Evolutionary conservation across 129 eudicot genomes (phyloP), one percentile per base, ranked within the genome.

Genomic region (Solidago caesia): DNA sequence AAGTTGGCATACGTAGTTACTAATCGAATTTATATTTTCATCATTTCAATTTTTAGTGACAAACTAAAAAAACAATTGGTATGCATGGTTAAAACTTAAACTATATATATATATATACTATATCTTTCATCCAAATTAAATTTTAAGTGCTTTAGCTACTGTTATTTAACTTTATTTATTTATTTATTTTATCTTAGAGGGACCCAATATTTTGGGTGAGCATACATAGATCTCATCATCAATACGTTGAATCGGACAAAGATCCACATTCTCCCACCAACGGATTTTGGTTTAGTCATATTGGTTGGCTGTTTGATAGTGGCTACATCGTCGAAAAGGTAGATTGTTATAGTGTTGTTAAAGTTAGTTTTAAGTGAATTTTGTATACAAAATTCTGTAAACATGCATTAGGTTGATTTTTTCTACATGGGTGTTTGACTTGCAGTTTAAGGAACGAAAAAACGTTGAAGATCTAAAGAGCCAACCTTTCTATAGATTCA

Each of bases 181-280:
- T 21, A 21, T 41, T 55, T 7, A 41, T 10, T 53, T 53, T 21
- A 71, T 71, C 26, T 16, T 39, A 83, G 83, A 68, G 86, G 44
- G 77, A 75, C 70, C 86, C 86, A 21, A 83, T 83, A 42, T 73
- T 25, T 44, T 83, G 83, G 86, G 86, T 83, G 74, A 83, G 86
- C 44, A 63, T 80, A 45, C 86, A 78, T 39, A 74, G 86, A 55
- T 78, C 52, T 12, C 83, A 83, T 39, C 86, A 83, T 56, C 83
- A 83, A 59, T 83, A 33, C 16, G 69, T 64, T 42, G 86, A 83
- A 10, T 26, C 77, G 1, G 78, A 78, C 4, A 78, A 78, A 71
- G 77, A 78, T 29, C 76, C 76, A 48, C 76, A 78, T 26, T 60
- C 71, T 26, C 82, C 82, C 10, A 78, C 55, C 2, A 5, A 48